phyloP scores from a whole-genome alignment of 805 yeast species.

The Candida sithepensis region DNA sequence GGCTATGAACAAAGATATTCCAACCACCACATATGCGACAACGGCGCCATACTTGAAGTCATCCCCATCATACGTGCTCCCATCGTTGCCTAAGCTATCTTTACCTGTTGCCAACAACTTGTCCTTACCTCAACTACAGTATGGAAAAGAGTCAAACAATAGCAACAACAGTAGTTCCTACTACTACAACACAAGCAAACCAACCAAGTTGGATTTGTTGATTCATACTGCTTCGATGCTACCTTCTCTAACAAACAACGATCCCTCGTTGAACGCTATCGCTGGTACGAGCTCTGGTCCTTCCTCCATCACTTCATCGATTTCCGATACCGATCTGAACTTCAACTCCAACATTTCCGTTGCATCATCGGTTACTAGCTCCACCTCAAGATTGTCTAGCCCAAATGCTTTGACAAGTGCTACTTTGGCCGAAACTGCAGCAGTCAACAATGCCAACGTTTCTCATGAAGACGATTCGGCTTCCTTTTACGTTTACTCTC shows the following conservation, averaged over 20 bases:
- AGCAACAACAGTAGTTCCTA: conserved; percentile 2
- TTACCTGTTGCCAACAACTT: conserved; percentile 3
- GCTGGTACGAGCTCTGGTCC: neutral
- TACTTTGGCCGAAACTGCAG: neutral
- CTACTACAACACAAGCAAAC: conserved; percentile 3
- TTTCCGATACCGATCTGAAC: neutral
- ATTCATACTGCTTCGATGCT: conserved; percentile 30
- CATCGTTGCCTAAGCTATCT: conserved; percentile 12
- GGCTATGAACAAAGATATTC: conserved; percentile 26
- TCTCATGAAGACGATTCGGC: neutral
- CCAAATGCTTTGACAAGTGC: neutral
- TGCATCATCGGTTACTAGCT: conserved; percentile 1
- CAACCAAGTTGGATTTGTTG: conserved; percentile 27
- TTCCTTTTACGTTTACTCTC: conserved; percentile 7
- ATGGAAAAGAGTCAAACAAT: neutral
- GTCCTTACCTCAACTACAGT: neutral
- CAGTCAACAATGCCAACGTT: neutral
- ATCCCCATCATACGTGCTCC: conserved; percentile 7
- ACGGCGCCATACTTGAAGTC: conserved; percentile 11
- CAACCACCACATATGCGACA: conserved; percentile 19
- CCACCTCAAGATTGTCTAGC: neutral
- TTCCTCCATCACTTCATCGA: conserved; percentile 1
- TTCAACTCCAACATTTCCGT: neutral
- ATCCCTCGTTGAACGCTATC: neutral
- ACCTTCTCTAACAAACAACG: conserved; percentile 1